These are phyloP conservation scores for Colletotrichum scovillei DNA, from an alignment of 2,329 filamentous ascomycete species.

Conservation along the genomic window DNA sequence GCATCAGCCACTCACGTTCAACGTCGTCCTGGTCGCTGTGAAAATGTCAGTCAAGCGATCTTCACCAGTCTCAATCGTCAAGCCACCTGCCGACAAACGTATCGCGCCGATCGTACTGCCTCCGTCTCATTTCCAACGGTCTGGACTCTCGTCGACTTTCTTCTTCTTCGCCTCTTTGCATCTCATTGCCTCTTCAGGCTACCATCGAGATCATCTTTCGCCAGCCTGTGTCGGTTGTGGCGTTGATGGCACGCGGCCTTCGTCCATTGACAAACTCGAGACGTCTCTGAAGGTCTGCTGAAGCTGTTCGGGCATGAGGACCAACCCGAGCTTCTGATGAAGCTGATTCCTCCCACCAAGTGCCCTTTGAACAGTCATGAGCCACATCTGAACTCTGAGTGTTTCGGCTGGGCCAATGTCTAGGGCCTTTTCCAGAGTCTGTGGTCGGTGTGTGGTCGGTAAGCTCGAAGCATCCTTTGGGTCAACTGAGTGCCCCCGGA, in stretches of 20 bases:
- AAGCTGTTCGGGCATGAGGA: slow-evolving; percentile 24
- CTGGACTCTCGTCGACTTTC: slow-evolving; percentile 20
- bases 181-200: slow-evolving; percentile 17
- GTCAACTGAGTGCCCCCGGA: neutral
- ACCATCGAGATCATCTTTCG: slow-evolving; percentile 27
- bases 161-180: slow-evolving; percentile 1
- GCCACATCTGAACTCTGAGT: slow-evolving; percentile 5
- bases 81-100: slow-evolving; percentile 11
- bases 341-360: neutral
- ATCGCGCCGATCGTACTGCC: slow-evolving; percentile 19
- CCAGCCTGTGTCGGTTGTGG: slow-evolving; percentile 2
- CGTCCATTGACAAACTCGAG: slow-evolving; percentile 14
- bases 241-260: neutral
- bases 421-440: slow-evolving; percentile 2
- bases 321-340: slow-evolving; percentile 28
- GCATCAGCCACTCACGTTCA: slow-evolving; percentile 30
- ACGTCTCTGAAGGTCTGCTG: slow-evolving; percentile 23
- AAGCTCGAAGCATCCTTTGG: slow-evolving; percentile 8
- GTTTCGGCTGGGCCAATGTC: slow-evolving; percentile 3
- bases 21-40: neutral
- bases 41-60: neutral
- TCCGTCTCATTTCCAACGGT: slow-evolving; percentile 24
- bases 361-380: neutral
- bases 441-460: neutral
- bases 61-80: slow-evolving; percentile 10